Base-by-base conservation (phyloP, 225 moss, liverwort and hornwort genomes). In the Physcomitrium patens region DNA sequence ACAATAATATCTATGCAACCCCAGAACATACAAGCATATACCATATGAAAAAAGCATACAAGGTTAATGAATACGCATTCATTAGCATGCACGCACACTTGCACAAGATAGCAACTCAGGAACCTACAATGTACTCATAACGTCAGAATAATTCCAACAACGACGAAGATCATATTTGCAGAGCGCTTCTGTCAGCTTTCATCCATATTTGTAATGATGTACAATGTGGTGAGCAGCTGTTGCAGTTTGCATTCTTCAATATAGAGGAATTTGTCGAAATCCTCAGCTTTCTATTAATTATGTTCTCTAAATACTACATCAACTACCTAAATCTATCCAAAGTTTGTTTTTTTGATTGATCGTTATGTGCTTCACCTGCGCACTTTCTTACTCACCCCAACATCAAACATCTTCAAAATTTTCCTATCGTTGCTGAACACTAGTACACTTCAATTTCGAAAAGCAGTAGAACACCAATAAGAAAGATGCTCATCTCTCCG, bases 401-500 rank as follows among this genome's bases (percentile, higher is more conserved):
- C 55, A 62, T 58, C 68, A 53, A 71, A 54, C 13, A 66, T 57
- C 49, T 49, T 71, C 44, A 67, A 75, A 75, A 75, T 27, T 67
- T 48, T 67, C 31, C 56, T 59, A 47, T 51, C 16, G 46, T 47
- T 58, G 20, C n/a, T 45, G 48, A 15, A 66, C 75, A 37, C 73
- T 75, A 28, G 19, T 42, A 49, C 26, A 48, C 15, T 52, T 77
- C 73, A 63, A 28, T 61, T 79, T 72, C 62, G 73, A 44, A 49
- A 58, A 48, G 76, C n/a, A 52, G 67, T 76, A 46, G 94, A 77
- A 76, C 96, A 97, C 96, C 96, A 97, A 68, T 91, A 90, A 22
- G 88, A 60, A 68, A 97, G 73, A 76, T 97, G 96, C 76, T 97
- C 94, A 9, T 92, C 92, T 84, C 86, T 83, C 53, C 96, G 91